Evolutionary conservation across 2,329 filamentous ascomycete species (phyloP).

Genomic region (Colletotrichum tropicale): DNA sequence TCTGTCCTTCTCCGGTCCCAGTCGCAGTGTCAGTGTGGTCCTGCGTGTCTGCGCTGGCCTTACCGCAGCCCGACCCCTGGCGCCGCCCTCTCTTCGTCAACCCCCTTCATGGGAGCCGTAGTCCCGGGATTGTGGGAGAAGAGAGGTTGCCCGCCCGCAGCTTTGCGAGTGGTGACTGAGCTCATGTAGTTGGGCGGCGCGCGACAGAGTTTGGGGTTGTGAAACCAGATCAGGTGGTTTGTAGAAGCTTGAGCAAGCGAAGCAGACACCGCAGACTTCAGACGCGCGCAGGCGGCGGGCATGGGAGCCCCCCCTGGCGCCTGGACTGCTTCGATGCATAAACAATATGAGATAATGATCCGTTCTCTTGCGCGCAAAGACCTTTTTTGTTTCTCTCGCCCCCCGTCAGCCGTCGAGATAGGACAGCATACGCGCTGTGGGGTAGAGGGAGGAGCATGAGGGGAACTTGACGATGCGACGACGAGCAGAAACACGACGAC

Average conservation of each 20-base stretch:
- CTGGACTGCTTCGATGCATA: neutral
- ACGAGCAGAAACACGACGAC: neutral
- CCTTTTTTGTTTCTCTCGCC: neutral
- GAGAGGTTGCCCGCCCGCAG: neutral
- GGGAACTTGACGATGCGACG: neutral
- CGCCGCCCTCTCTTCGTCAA: neutral
- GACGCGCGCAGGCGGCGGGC: neutral
- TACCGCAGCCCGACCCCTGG: neutral
- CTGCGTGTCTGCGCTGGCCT: neutral
- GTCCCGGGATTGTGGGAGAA: neutral
- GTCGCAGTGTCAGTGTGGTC: neutral
- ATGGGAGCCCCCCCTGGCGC: neutral
- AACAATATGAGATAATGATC: neutral
- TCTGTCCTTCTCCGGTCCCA: neutral
- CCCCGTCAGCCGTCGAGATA: neutral
- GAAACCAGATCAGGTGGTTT: slow-evolving; percentile 12
- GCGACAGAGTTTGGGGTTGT: slow-evolving; percentile 12
- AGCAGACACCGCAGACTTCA: neutral
- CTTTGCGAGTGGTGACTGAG: neutral
- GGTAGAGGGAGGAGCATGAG: neutral
- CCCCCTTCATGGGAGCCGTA: neutral
- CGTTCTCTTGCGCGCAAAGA: neutral
- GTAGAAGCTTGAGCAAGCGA: neutral
- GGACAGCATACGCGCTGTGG: neutral
- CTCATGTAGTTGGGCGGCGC: neutral